phyloP scores from a whole-genome alignment of 495 filamentous ascomycete species.

The Annulohypoxylon bovei region DNA sequence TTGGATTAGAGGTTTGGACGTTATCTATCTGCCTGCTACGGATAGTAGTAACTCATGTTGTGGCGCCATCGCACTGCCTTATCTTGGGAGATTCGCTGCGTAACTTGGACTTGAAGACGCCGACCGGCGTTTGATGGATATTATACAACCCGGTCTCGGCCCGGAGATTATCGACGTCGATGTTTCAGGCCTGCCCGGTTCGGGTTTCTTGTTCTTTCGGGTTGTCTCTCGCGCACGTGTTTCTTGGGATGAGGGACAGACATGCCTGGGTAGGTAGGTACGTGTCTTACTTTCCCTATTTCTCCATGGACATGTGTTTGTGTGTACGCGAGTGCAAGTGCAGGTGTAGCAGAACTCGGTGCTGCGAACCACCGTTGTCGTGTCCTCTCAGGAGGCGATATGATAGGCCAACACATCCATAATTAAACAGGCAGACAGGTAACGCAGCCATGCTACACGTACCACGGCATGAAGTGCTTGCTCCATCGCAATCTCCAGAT shows the following conservation, averaged over 20 bases:
- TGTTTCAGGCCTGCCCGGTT: conserved; percentile 6
- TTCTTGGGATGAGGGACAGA: not conserved
- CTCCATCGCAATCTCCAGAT: not conserved
- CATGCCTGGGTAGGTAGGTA: not conserved
- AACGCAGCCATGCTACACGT: not conserved
- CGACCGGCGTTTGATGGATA: not conserved
- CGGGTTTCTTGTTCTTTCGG: not conserved
- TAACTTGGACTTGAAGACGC: not conserved
- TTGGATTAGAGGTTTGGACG: not conserved
- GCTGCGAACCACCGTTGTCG: conserved; percentile 1
- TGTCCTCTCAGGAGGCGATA: not conserved
- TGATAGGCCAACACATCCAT: not conserved
- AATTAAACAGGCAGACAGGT: not conserved
- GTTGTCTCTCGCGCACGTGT: not conserved
- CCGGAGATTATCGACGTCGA: not conserved
- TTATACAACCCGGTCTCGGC: not conserved
- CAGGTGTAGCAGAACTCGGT: not conserved
- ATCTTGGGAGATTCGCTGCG: not conserved
- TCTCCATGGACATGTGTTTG: not conserved
- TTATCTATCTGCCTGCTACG: not conserved
- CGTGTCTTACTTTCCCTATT: not conserved
- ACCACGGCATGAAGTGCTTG: not conserved
- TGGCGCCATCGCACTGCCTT: too few relatives aligned
- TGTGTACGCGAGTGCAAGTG: not conserved
- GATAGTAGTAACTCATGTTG: too few relatives aligned